Base-by-base conservation (phyloP, 495 filamentous ascomycete genomes). In the Neurospora sp. region DNA sequence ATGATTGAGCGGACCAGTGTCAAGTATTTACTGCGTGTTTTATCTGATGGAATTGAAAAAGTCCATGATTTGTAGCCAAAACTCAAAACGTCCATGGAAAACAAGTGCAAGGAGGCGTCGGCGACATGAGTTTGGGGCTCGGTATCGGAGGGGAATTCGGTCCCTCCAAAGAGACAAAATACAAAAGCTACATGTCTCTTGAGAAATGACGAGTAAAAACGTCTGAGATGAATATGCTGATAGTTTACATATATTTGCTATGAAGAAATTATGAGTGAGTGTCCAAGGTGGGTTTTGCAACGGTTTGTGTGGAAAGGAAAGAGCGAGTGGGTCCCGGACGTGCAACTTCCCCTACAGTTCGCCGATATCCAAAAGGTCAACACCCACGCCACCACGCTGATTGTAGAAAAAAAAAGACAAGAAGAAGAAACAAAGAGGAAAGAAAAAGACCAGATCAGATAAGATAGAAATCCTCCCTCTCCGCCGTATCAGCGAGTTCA, bases 401-500 rank as follows among this genome's bases (percentile, higher is more conserved):
- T 11, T 46, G 42, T 11, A 12, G 4, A 54, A 23, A 49, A 11
- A 49, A 23, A 23, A 0, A 11, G 23, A 23, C 41, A 54, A 27
- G 5, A 23, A 6, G 0, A 27, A 23, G 10, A 4, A 27, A 12
- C 5, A 54, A 27, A 49, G 1, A 46, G 1, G 3, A 20, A 54
- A 14, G 1, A 27, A 44, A 44, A 44, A 44, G 3, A 20, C 1
- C 23, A 62, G 0, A 31, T 62, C 40, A 38, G 11, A 60, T 11
- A 8, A 72, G 16, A 66, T 35, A 72, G 23, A 74, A 74, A 3
- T 44, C 10, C 27, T 41, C 49, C 37, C 11, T 72, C 14, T 37
- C 18, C 27, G 69, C 73, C 11, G 41, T 72, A 9, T 35, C 70
- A 20, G 71, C 23, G 5, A 74, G 31, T 62, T 77, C 74, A 0